Base-by-base conservation (phyloP, 495 filamentous ascomycete species). In the Parachaetomium inaequale region DNA sequence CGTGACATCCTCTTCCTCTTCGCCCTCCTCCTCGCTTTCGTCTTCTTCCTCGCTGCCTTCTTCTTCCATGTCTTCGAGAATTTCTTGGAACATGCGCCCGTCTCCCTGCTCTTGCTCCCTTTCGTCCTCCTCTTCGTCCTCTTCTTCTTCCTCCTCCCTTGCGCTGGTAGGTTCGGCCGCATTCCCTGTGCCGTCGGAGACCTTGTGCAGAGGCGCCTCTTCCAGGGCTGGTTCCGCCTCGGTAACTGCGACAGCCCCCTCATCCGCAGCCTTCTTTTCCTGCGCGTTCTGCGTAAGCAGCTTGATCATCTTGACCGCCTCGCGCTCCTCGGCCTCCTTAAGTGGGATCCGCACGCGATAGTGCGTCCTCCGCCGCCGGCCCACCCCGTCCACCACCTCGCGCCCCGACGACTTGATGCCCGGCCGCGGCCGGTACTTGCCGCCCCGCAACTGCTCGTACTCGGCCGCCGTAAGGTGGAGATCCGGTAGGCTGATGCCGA, bases 401-500 rank as follows among this genome's bases (percentile, higher is more conserved):
- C 67, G 50, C 57, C 51, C 62, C 46, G 71, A 32, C 63, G 58
- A 52, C 71, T 63, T 63, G 26, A 50, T 23, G 19, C 61, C 61
- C 26, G 63, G 55, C 11, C 71, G 71, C 7, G 71, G 70, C 32
- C 62, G 59, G 60, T 63, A 61, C 47, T 75, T 72, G 31, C 64
- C 52, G 31, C 70, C 70, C 6, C 70, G 49, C 7, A 75, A 45
- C 58, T 66, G 62, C 45, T 70, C 68, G 49, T 67, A 71, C 68
- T 76, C 74, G 8, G 76, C 74, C 49, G 76, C 69, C 21, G 81
- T 79, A 2, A 83, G 82, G 17, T 80, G 76, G 43, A 86, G 61
- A 54, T 84, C 82, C 4, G 84, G 77, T 8, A 84, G 62, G 19
- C 82, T 74, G 12, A 85, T 80, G 2, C 74, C 72, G 3, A 84